Conservation (phyloP, 208 protist genomes). For the Leishmania aethiopica region DNA sequence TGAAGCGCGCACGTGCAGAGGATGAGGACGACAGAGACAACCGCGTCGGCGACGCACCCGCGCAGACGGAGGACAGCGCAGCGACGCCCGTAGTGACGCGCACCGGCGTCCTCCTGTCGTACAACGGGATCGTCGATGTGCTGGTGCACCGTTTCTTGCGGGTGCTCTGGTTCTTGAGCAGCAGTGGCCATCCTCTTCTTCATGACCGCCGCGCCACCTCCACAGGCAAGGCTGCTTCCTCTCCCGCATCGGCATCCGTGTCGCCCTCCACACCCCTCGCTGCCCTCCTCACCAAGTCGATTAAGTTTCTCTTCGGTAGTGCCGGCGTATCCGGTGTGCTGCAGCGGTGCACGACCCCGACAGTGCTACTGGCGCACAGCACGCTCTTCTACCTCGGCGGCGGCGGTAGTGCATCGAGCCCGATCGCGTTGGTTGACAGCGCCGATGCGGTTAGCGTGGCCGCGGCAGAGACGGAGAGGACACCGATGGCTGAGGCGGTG, state of each 20-base stretch:
- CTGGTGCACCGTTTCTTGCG: conserved; percentile 45
- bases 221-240: background rate
- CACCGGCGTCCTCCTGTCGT: conserved; percentile 31
- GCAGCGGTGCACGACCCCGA: conserved; percentile 38
- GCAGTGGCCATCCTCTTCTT: conserved; percentile 40
- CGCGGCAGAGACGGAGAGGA: background rate
- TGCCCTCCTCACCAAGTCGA: conserved; percentile 12
- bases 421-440: background rate
- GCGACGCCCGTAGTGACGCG: conserved; percentile 1
- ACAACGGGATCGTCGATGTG: conserved; percentile 40
- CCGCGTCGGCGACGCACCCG: background rate
- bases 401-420: conserved; percentile 1
- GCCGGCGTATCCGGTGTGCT: conserved; percentile 48
- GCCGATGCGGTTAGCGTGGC: background rate
- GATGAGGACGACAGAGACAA: background rate
- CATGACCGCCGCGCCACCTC: background rate
- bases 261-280: conserved; percentile 1
- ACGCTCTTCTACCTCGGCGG: conserved; percentile 56
- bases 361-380: conserved; percentile 53
- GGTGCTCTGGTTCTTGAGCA: conserved; percentile 54
- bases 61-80: background rate
- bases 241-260: background rate
- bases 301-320: conserved; percentile 17
- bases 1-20: conserved; percentile 10
- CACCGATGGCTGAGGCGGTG: conserved; percentile 9